phyloP scores from a whole-genome alignment of 1,284 basidiomycete genomes.

The Schizophyllum commune region DNA sequence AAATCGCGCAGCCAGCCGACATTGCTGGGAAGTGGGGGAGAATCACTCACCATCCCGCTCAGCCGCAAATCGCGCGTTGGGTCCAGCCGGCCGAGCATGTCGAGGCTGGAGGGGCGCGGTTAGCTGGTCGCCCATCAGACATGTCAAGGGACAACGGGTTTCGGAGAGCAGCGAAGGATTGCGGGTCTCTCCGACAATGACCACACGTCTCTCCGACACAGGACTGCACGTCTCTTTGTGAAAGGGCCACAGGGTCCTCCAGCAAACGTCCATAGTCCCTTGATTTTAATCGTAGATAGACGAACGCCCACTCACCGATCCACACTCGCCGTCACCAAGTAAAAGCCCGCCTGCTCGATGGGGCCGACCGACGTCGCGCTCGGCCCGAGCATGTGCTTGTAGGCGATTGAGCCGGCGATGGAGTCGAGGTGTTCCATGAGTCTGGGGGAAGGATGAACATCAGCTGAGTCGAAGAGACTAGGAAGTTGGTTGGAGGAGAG shows the following conservation, averaged over 20 bases:
- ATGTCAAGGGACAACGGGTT: too few relatives aligned
- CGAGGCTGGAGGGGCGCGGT: slow-evolving; percentile 45
- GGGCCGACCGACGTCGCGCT: slow-evolving; percentile 43
- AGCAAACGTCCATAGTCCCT: too few relatives aligned
- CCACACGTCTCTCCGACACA: too few relatives aligned
- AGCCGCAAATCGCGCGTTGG: slow-evolving; percentile 62
- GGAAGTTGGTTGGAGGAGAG: too few relatives aligned
- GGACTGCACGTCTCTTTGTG: too few relatives aligned
- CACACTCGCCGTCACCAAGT: slow-evolving; percentile 77
- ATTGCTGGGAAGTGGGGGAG: too few relatives aligned
- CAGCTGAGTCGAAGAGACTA: slow-evolving; percentile 1
- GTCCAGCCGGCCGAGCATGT: slow-evolving; percentile 52
- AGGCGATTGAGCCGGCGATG: slow-evolving; percentile 75
- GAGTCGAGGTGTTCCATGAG: slow-evolving; percentile 76
- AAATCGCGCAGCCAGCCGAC: too few relatives aligned
- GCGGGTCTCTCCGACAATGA: too few relatives aligned
- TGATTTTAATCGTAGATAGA: too few relatives aligned
- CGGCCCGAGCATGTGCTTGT: slow-evolving; percentile 72
- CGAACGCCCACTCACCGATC: slow-evolving; percentile 63
- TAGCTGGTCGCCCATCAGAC: too few relatives aligned
- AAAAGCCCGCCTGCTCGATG: slow-evolving; percentile 59
- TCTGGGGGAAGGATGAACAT: slow-evolving; percentile 15
- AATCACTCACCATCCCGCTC: slow-evolving; percentile 33
- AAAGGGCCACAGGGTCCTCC: too few relatives aligned
- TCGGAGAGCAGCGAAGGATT: too few relatives aligned